These are phyloP conservation scores for Tylopilus plumbeoviolaceoides DNA, from an alignment of 768 basidiomycete genomes.

Conservation along the genomic window DNA sequence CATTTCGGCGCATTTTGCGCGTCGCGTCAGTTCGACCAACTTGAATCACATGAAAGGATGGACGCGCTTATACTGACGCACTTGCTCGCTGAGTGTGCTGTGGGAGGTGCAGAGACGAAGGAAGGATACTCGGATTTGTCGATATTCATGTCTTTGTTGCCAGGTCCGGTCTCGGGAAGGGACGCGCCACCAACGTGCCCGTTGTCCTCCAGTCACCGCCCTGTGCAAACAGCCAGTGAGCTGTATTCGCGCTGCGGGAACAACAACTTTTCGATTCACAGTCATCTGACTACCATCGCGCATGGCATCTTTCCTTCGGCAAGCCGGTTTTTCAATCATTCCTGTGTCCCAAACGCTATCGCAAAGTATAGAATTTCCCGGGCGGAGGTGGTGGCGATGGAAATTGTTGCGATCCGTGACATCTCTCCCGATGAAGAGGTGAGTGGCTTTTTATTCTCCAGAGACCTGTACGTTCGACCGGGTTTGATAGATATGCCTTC, in stretches of 20 bases:
- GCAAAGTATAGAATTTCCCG: slow-evolving; percentile 50
- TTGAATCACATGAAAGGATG: slow-evolving; percentile 50
- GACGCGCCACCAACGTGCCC: slow-evolving; percentile 34
- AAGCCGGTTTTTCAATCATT: slow-evolving; percentile 81
- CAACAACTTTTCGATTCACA: slow-evolving; percentile 79
- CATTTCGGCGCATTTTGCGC: slow-evolving; percentile 42
- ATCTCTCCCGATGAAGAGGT: slow-evolving; percentile 67
- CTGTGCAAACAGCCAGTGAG: slow-evolving; percentile 19
- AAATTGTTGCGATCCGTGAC: slow-evolving; percentile 58
- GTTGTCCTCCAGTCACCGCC: slow-evolving; percentile 22
- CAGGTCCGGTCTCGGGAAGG: slow-evolving; percentile 31
- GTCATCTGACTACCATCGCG: slow-evolving; percentile 63
- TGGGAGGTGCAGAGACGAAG: slow-evolving; percentile 3
- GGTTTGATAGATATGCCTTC: slow-evolving; percentile 56
- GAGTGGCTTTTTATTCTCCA: not conserved
- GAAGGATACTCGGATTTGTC: slow-evolving; percentile 26
- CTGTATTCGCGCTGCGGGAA: slow-evolving; percentile 66
- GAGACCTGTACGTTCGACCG: not conserved
- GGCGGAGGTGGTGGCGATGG: slow-evolving; percentile 46
- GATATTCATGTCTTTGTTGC: slow-evolving; percentile 43
- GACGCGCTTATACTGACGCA: slow-evolving; percentile 67
- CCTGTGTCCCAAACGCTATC: slow-evolving; percentile 70
- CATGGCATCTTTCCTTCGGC: slow-evolving; percentile 57
- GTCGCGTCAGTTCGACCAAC: slow-evolving; percentile 43
- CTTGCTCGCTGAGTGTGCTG: slow-evolving; percentile 41